Percentiles rank a stretch among this genome's conserved stretches.
phyloP scores from a whole-genome alignment of 1,284 basidiomycete species.

The Schizophyllum amplum region DNA sequence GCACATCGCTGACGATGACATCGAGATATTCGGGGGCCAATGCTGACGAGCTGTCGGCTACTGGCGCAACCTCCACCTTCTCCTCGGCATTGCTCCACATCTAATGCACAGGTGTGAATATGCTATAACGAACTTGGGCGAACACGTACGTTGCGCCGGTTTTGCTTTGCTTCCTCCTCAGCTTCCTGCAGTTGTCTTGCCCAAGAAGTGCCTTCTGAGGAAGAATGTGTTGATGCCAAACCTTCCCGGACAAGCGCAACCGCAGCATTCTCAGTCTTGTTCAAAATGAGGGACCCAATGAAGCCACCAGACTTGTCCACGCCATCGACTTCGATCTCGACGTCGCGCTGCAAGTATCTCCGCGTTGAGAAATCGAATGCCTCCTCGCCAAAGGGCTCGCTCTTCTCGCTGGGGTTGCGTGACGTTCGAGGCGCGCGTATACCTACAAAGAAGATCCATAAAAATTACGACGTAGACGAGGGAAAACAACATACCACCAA shows the following conservation, averaged over 20 bases:
- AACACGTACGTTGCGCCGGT: constrained; percentile 61
- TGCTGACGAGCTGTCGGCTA: constrained; percentile 40
- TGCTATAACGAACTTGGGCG: constrained; percentile 4
- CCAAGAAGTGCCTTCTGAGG: constrained; percentile 77
- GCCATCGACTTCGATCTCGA: constrained; percentile 86
- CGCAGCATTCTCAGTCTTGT: constrained; percentile 83
- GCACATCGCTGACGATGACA: constrained; percentile 86
- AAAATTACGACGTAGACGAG: background rate
- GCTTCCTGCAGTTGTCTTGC: constrained; percentile 76
- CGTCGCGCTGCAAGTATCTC: constrained; percentile 88
- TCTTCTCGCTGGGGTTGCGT: constrained; percentile 76
- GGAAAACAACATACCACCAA: constrained; percentile 49
- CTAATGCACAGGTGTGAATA: constrained; percentile 33
- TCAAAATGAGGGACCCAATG: constrained; percentile 83
- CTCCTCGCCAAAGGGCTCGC: constrained; percentile 85
- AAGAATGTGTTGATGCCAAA: constrained; percentile 79
- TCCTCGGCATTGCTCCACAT: constrained; percentile 80
- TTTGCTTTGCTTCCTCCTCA: constrained; percentile 79
- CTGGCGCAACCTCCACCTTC: constrained; percentile 41
- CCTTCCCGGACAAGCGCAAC: constrained; percentile 82
- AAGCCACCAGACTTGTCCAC: constrained; percentile 95
- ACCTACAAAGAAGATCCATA: constrained; percentile 32
- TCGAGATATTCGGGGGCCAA: constrained; percentile 84
- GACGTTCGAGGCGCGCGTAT: constrained; percentile 81
- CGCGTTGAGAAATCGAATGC: constrained; percentile 75